Evolutionary conservation across 2,329 filamentous ascomycete species (phyloP).

Genomic region (Ustilaginoidea virens): DNA sequence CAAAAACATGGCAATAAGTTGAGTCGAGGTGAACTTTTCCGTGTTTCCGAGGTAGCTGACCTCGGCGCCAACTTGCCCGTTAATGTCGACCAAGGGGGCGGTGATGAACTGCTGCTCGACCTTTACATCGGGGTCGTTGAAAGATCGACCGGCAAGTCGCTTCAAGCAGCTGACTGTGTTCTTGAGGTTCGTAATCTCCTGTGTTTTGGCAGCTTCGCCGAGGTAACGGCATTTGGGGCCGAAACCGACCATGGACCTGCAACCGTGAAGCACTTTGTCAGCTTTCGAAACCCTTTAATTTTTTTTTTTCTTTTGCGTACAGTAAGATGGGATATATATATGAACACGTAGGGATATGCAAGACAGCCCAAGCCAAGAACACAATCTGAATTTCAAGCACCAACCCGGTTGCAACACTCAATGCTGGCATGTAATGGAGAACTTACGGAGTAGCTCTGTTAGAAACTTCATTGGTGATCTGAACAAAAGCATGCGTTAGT

Average conservation of each 20-base stretch:
- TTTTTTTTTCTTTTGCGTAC: too few relatives aligned
- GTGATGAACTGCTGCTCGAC: conserved; percentile 87
- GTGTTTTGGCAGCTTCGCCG: conserved; percentile 91
- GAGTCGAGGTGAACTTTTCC: conserved; percentile 85
- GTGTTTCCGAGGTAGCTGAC: conserved; percentile 89
- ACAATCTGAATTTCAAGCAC: too few relatives aligned
- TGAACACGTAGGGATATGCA: too few relatives aligned
- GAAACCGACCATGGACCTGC: conserved; percentile 84
- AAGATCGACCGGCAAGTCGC: conserved; percentile 73
- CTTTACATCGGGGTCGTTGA: conserved; percentile 83
- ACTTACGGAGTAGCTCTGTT: conserved; percentile 96
- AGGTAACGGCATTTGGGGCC: conserved; percentile 87
- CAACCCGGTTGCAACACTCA: too few relatives aligned
- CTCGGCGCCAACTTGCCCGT: conserved; percentile 90
- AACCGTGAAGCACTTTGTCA: neutral
- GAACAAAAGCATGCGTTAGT: conserved; percentile 2
- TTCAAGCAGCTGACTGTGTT: conserved; percentile 93
- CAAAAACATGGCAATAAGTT: conserved; percentile 89
- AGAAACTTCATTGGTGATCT: conserved; percentile 99
- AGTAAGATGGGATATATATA: too few relatives aligned
- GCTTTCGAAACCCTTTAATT: too few relatives aligned
- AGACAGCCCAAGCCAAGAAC: too few relatives aligned
- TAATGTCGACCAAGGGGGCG: conserved; percentile 71
- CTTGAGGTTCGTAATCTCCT: conserved; percentile 98
- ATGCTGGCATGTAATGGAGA: too few relatives aligned